These are phyloP conservation scores for Astraeus odoratus DNA, from an alignment of 768 basidiomycete species.

Conservation along the genomic window DNA sequence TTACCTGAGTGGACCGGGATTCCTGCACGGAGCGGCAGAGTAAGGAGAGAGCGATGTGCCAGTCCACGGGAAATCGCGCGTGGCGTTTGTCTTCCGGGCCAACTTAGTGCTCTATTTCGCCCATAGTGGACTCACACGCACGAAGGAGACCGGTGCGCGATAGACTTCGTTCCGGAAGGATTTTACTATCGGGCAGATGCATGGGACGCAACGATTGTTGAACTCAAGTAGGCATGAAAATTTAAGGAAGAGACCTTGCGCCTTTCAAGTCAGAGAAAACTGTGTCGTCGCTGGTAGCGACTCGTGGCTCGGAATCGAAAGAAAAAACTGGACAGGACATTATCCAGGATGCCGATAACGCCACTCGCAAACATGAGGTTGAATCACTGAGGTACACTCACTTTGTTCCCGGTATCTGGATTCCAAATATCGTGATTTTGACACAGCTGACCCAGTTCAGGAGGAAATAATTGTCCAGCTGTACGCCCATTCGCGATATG, in stretches of 20 bases:
- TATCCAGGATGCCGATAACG: constrained; percentile 97
- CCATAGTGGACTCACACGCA: constrained; percentile 99
- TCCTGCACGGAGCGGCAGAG: constrained; percentile 82
- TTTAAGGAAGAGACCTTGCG: constrained; percentile 98
- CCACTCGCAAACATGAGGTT: constrained; percentile 98
- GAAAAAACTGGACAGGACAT: too few species aligned
- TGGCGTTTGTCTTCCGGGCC: constrained; percentile 92
- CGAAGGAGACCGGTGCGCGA: constrained; percentile 90
- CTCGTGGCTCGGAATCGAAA: too few species aligned
- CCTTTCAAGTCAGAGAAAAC: constrained; percentile 95
- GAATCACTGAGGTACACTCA: constrained; percentile 90
- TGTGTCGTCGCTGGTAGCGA: constrained; percentile 24
- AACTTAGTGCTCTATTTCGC: constrained; percentile 98
- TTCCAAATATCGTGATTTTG: constrained; percentile 73
- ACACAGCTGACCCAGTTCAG: constrained; percentile 84
- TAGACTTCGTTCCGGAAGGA: constrained; percentile 98
- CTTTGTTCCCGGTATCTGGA: constrained; percentile 89
- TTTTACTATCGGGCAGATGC: constrained; percentile 94
- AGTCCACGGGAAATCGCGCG: constrained; percentile 73
- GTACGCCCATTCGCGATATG: not conserved
- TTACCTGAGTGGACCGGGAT: constrained; percentile 59
- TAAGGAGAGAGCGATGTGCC: constrained; percentile 65
- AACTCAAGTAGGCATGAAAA: constrained; percentile 95
- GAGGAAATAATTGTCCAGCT: constrained; percentile 81
- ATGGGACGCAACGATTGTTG: constrained; percentile 95